Evolutionary conservation across 169 alveolate genomes (phyloP), one percentile per base, ranked within the genome.

Genomic region (Perkinsus marinus): DNA sequence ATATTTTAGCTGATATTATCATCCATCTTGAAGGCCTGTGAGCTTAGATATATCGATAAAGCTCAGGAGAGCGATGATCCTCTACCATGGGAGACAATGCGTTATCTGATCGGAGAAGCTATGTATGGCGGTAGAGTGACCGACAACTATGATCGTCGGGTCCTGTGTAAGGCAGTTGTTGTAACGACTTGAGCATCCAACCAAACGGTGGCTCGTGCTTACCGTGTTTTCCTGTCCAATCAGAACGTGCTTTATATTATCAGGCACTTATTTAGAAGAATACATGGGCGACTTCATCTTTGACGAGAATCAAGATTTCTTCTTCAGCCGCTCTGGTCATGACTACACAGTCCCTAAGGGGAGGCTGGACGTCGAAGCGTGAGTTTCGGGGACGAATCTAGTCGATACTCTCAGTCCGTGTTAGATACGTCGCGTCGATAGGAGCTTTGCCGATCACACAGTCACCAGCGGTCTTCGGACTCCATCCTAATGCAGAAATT

Each of bases 41-140:
- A 9, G 2, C 39, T 9, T 39, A 39, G 46, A 26, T 93, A 93
- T 34, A 39, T 93, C 89, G 92, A 90, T 79, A 92, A 92, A 90
- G 93, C 89, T 13, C 41, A 30, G 68, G 95, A 95, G 30, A 96
- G 95, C 39, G 97, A 95, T 91, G 98, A 96, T 41, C 94, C 92
- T 10, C 90, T 96, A 13, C 98, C 98, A 37, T 96, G 97, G 97
- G 96, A 95, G 16, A 94, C 97, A 10, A 93, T 96, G 39, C 94
- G 97, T 92, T 97, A 96, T 93, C 95, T 97, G 92, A 97, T 97
- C 30, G 99, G 98, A 68, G 98, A 97, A 93, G 98, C 98, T 91
- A 97, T 97, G 98, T 98, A 98, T 92, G 99, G 99, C 34, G 99
- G 99, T 9, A 97, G 98, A 92, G 99, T 98, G 39, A 97, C 99